A percentile compares a stretch with the other conserved stretches of the same genome.
phyloP scores from a whole-genome alignment of 139 green algal species.

The Chlorella sp. region DNA sequence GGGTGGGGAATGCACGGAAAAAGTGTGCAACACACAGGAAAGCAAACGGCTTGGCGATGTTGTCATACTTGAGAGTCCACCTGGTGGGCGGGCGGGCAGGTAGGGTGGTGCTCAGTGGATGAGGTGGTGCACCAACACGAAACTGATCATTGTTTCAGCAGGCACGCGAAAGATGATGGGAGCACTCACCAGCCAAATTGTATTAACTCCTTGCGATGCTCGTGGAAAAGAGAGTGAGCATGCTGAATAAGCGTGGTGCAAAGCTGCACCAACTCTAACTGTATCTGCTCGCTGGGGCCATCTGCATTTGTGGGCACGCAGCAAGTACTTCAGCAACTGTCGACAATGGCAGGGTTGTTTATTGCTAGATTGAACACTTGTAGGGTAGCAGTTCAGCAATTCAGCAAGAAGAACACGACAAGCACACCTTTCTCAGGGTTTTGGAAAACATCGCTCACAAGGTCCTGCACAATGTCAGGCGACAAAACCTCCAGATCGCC shows the following conservation, averaged over 20 bases:
- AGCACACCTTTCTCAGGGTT: constrained; percentile 17
- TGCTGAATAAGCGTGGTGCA: constrained; percentile 80
- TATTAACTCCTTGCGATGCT: constrained; percentile 89
- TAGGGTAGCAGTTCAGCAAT: too few relatives aligned
- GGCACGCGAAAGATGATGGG: not conserved
- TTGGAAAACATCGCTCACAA: constrained; percentile 54
- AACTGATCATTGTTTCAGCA: too few relatives aligned
- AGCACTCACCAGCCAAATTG: constrained; percentile 81
- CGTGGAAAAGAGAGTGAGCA: constrained; percentile 57
- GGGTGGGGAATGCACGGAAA: constrained; percentile 77
- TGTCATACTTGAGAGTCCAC: constrained; percentile 83
- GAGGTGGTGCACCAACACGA: too few relatives aligned
- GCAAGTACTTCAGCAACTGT: too few relatives aligned
- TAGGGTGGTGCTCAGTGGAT: not conserved
- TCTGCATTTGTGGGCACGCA: constrained; percentile 15
- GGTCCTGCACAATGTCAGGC: constrained; percentile 39
- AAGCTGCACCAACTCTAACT: constrained; percentile 88
- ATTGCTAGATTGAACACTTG: too few relatives aligned
- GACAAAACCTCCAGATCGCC: constrained; percentile 59
- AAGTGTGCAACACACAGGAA: constrained; percentile 94
- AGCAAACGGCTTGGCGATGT: constrained; percentile 82
- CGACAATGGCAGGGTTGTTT: too few relatives aligned
- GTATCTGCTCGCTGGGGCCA: constrained; percentile 67
- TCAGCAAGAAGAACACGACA: not conserved
- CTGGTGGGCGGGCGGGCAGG: not conserved